Base-by-base conservation (phyloP, 768 basidiomycete genomes). In the Pulveroboletus sp. region DNA sequence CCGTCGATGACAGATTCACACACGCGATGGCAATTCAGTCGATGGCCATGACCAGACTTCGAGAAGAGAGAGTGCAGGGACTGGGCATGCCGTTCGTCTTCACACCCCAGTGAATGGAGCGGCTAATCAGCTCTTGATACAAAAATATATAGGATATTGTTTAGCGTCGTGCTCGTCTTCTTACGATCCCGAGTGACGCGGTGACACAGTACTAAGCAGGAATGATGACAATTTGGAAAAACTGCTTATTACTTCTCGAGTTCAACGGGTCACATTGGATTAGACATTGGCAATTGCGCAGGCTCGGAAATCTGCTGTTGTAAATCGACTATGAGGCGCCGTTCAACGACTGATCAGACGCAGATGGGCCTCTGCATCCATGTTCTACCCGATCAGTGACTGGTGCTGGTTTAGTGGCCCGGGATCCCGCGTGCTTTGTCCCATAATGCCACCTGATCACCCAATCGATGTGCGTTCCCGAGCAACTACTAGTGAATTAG, bases 121-220 rank as follows among this genome's bases (percentile, higher is more conserved):
- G 84, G 82, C 75, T 79, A 86, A 86, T 86, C 84, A 84, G 83
- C 71, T 75, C 72, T 71, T 76, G 80, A 66, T 69, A 84, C 78
- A 65, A 48, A n/a, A n/a, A n/a, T n/a, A n/a, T n/a, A n/a, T n/a
- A n/a, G n/a, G n/a, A n/a, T n/a, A n/a, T n/a, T 39, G 42, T 20
- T 26, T 13, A 16, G 29, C 11, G 9, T n/a, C 23, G 17, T n/a
- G n/a, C n/a, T n/a, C n/a, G 9, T 40, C 9, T 24, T 39, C 4
- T 14, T 43, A 48, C 32, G 12, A 24, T 38, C 45, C 37, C 46
- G 26, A 44, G 17, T 53, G 32, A 42, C 32, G 16, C 20, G 19
- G 27, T 50, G 39, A 22, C n/a, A n/a, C n/a, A 29, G 34, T 17
- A 30, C 36, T n/a, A n/a, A n/a, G n/a, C 16, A 30, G 14, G n/a